Evolutionary conservation across 768 basidiomycete species (phyloP), one percentile per base, ranked within the genome.

Genomic region (Rhodotorula paludigena): DNA sequence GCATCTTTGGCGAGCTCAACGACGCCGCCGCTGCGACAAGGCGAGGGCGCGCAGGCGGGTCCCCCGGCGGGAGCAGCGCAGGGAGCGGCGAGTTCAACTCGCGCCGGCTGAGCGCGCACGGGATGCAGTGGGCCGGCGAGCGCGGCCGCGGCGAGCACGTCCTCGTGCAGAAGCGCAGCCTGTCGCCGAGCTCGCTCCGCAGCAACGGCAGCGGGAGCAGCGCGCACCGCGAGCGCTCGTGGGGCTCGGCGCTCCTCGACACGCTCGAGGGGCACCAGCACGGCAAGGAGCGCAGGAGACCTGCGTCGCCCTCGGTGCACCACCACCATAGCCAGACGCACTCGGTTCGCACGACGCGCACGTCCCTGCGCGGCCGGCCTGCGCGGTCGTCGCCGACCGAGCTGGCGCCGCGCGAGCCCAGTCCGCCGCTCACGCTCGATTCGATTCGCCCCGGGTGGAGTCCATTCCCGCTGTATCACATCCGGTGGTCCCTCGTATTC

Each of bases 391-490:
- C 2, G 9, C n/a, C 53, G 16, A 30, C 16, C 45, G 10, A 18
- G 38, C 1, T 52, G 60, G 8, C 52, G 35, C 16, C 12, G 64
- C 21, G 55, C 47, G 14, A 55, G 28, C 52, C 59, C 16, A 54
- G 57, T 1, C 71, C 71, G 2, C 66, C 71, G 2, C 63, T 72
- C 51, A 72, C 66, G 14, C 23, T 72, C 53, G 71, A 72, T 57
- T 59, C 60, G 6, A 64, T 68, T 33, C 41, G 48, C 20, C 42
- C 57, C 1, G 28, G 54, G 30, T 68, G 49, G 52, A 68, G 62
- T 52, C 71, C 71, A 12, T 72, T 72, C 49, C 53, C 66, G 10
- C 57, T 63, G 9, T 68, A 66, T 54, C 66, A 68, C 60, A 68
- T 76, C 58, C 69, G 74, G 8, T 25, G 20, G 11, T 56, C 63